phyloP scores from a whole-genome alignment of 83 land plant species.

The Larix sibirica region DNA sequence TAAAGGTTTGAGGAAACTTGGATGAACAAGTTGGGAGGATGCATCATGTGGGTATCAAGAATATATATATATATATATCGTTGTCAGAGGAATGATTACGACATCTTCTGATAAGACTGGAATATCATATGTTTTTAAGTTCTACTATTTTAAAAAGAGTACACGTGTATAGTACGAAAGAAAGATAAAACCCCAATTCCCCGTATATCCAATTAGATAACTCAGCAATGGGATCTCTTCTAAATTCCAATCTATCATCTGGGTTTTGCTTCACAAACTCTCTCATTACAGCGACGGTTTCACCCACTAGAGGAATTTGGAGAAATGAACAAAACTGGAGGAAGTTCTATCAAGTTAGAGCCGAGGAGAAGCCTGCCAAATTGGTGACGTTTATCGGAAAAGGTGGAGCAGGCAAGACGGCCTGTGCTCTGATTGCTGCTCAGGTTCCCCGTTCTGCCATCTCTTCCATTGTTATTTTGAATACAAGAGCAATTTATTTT shows the following conservation, averaged over 20 bases:
- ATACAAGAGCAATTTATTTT: background rate
- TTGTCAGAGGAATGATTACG: too few species aligned
- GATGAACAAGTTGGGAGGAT: too few species aligned
- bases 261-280: background rate
- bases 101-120: too few species aligned
- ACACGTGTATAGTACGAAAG: too few species aligned
- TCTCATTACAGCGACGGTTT: background rate
- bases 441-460: conserved; percentile 42
- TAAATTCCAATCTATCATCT: background rate
- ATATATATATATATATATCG: too few species aligned
- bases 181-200: background rate
- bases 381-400: conserved; percentile 88
- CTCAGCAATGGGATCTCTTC: background rate
- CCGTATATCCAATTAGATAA: background rate
- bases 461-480: background rate
- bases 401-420: conserved; percentile 93
- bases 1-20: too few species aligned
- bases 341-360: background rate
- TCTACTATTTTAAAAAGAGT: too few species aligned
- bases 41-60: too few species aligned
- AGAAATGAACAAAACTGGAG: background rate
- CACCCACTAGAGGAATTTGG: background rate
- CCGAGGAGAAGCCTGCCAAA: conserved; percentile 28
- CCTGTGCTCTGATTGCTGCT: conserved; percentile 82
- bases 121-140: too few species aligned